phyloP scores from a whole-genome alignment of 1,284 basidiomycete genomes.

The Malassezia equina region DNA sequence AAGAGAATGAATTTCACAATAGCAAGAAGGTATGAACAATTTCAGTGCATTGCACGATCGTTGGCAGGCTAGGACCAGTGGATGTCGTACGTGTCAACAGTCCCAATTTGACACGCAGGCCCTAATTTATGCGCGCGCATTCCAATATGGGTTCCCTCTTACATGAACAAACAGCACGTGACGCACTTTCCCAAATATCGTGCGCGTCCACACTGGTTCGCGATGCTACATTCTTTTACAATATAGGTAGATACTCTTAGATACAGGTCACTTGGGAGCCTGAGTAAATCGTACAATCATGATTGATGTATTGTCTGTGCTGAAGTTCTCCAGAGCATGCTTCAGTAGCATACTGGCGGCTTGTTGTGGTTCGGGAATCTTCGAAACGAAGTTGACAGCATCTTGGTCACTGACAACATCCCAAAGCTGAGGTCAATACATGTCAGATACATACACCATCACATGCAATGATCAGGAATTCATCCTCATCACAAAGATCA shows the following conservation, averaged over 20 bases:
- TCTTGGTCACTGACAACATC: slow-evolving; percentile 86
- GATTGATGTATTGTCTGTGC: slow-evolving; percentile 64
- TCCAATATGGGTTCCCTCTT: not conserved
- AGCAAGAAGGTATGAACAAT: not conserved
- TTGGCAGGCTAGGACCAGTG: not conserved
- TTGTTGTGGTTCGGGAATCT: slow-evolving; percentile 66
- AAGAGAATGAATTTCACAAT: not conserved
- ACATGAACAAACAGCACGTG: not conserved
- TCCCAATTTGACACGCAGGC: not conserved
- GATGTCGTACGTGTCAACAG: not conserved
- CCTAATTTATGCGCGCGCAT: not conserved
- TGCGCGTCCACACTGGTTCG: not conserved
- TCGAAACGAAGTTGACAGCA: slow-evolving; percentile 74
- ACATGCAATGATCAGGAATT: slow-evolving; percentile 90
- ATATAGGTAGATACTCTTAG: not conserved
- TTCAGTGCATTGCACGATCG: not conserved
- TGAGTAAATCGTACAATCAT: slow-evolving; percentile 39
- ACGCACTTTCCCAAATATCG: not conserved
- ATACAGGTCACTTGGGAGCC: not conserved
- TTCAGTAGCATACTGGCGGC: slow-evolving; percentile 70
- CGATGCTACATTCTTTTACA: not conserved
- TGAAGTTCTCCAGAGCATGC: slow-evolving; percentile 75
- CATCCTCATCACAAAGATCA: slow-evolving; percentile 75
- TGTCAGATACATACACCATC: slow-evolving; percentile 66
- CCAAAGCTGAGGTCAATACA: slow-evolving; percentile 65